A percentile compares a stretch with the other conserved stretches of the same genome.
Conservation (phyloP, 1,284 basidiomycete genomes). For the Rhodotorula mucilaginosa region DNA sequence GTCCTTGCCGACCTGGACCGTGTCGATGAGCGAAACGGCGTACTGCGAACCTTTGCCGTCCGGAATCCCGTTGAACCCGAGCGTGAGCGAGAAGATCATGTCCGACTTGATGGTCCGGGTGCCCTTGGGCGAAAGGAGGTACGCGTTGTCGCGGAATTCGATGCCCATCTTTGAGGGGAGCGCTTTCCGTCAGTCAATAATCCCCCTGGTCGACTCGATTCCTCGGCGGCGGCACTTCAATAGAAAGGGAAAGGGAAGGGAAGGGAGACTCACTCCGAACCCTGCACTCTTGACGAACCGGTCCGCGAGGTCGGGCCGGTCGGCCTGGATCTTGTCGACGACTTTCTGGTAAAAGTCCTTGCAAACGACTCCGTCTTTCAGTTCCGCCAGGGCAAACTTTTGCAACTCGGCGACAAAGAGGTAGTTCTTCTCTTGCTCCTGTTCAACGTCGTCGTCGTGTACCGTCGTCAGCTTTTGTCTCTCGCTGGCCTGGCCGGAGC, state of each 20-base stretch:
- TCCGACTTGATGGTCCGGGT: slow-evolving; percentile 65
- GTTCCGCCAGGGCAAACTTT: slow-evolving; percentile 67
- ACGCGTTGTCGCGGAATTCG: slow-evolving; percentile 88
- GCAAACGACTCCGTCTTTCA: slow-evolving; percentile 75
- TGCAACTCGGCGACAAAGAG: slow-evolving; percentile 75
- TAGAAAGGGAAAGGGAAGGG: background rate
- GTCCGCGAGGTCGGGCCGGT: slow-evolving; percentile 76
- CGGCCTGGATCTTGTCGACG: slow-evolving; percentile 67
- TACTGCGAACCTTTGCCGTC: slow-evolving; percentile 78
- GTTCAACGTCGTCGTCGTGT: slow-evolving; percentile 10
- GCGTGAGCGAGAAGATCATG: slow-evolving; percentile 80
- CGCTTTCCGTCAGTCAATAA: too few species aligned
- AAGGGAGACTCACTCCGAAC: slow-evolving; percentile 57
- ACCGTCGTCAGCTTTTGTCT: background rate
- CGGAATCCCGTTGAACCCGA: slow-evolving; percentile 78
- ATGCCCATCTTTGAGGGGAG: slow-evolving; percentile 64
- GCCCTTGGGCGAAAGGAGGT: slow-evolving; percentile 79
- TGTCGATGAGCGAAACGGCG: slow-evolving; percentile 84
- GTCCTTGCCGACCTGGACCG: slow-evolving; percentile 71
- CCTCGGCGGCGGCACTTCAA: background rate
- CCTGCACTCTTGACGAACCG: slow-evolving; percentile 86
- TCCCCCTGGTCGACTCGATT: background rate
- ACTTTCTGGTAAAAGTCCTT: slow-evolving; percentile 80
- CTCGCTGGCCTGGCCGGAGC: background rate
- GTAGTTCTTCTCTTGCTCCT: slow-evolving; percentile 89